Evolutionary conservation across 23 red algal genomes (phyloP).

Genomic region (Agarophyton chilense): DNA sequence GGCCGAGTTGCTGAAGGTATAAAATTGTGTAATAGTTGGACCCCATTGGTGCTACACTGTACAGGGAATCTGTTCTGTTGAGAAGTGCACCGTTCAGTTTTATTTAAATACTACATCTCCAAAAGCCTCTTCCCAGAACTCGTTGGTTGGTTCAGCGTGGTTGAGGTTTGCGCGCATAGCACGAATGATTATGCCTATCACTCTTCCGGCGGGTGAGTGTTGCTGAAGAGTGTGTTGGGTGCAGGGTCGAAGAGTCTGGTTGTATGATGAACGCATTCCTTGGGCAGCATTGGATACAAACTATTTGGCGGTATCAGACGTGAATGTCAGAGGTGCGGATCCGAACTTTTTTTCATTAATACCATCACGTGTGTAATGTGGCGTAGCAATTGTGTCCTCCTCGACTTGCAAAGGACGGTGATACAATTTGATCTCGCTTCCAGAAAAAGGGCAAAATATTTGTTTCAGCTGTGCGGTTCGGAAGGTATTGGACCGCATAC

Average conservation of each 20-base stretch:
- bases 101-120: slow-evolving; percentile 23
- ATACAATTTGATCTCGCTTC: neutral
- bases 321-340: neutral
- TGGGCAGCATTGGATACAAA: neutral
- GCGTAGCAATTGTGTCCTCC: neutral
- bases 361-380: too few species aligned
- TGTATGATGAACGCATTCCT: neutral
- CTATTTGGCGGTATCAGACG: neutral
- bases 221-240: slow-evolving; percentile 20
- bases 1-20: slow-evolving; percentile 12
- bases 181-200: neutral
- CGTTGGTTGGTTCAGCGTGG: neutral
- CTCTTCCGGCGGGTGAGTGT: slow-evolving; percentile 18
- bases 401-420: too few species aligned
- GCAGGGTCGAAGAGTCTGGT: neutral
- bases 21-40: neutral
- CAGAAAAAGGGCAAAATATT: neutral
- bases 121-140: neutral
- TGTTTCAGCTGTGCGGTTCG: neutral
- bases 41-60: neutral
- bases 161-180: neutral
- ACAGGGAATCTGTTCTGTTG: neutral
- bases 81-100: neutral
- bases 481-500: neutral
- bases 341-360: neutral